A percentile compares a stretch with the other conserved stretches of the same genome.
Conservation (phyloP, 352 stramenopile genomes). For the Albugo laibachii region DNA sequence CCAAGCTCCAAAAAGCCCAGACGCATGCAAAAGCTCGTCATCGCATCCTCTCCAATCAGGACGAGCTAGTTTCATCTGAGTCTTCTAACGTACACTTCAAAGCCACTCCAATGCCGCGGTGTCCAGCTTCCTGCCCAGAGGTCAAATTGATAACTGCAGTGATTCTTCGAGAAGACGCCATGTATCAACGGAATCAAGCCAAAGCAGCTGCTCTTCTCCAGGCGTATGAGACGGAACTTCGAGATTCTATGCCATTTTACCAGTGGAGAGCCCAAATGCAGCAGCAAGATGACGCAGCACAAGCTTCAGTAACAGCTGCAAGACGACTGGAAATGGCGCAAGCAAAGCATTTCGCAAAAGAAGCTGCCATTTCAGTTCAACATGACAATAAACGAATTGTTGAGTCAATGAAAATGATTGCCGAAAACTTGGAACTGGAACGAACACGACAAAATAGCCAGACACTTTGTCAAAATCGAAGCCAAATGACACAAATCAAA, state of each 20-base stretch:
- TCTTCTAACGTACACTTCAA: neutral
- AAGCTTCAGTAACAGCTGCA: conserved; percentile 38
- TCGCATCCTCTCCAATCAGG: too few species aligned
- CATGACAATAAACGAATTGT: conserved; percentile 72
- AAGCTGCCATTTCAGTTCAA: conserved; percentile 33
- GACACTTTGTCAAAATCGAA: conserved; percentile 27
- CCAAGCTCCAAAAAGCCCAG: too few species aligned
- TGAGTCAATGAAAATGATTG: conserved; percentile 50
- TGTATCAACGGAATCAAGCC: conserved; percentile 83
- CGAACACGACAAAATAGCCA: conserved; percentile 32
- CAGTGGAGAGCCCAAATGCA: conserved; percentile 78
- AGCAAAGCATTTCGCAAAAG: conserved; percentile 58
- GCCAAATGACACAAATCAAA: conserved; percentile 42
- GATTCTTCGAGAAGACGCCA: conserved; percentile 81
- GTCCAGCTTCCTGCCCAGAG: conserved; percentile 2
- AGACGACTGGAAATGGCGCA: conserved; percentile 71
- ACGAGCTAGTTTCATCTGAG: neutral
- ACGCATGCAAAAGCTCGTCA: too few species aligned
- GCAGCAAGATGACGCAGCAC: conserved; percentile 41
- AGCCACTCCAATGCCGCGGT: neutral
- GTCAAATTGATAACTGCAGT: conserved; percentile 80
- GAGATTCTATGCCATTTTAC: conserved; percentile 83
- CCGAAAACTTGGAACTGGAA: conserved; percentile 41
- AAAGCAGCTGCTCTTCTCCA: conserved; percentile 73
- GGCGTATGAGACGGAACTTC: conserved; percentile 78